Base-by-base conservation (phyloP, 2,329 filamentous ascomycete genomes). In the Aureobasidium mangrovei region DNA sequence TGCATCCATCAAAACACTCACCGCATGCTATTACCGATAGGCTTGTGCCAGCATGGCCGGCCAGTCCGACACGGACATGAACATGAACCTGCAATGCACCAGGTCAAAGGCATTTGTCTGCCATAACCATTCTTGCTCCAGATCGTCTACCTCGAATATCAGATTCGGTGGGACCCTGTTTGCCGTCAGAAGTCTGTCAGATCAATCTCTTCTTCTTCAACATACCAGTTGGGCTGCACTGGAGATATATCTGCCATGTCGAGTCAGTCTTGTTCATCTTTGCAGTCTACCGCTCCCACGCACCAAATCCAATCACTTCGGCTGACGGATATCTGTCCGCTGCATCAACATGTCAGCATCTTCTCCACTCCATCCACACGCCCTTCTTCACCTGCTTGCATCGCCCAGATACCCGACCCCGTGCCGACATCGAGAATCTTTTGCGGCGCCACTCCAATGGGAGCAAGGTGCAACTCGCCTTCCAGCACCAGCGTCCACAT, bases 401-500 rank as follows among this genome's bases (percentile, higher is more conserved):
- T 74, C 3, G 77, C 76, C 78, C 78, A 81, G 40, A 77, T 65
- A 12, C 73, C 73, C 4, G 71, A 74, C 7, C 74, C 75, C 1
- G 74, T 77, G 8, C 74, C 75, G 18, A 77, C 60, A 59, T 78
- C 76, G 12, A 78, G 66, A 12, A 77, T 72, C 28, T 70, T 67
- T 29, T 68, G 65, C 1, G 70, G 69, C 18, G 28, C 12, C 10
- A 65, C 63, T 7, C 58, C 45, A 18, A 75, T 61, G 0, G 76
- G 75, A 3, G 70, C 71, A 3, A 72, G 61, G 57, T 71, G 69
- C n/a, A 77, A 65, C 27, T 56, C 56, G 18, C 64, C 65, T 39
- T 54, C 52, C 6, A 46, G 42, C 3, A 54, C 52, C 8, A 54
- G 51, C 32, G 51, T 57, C 55, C 51, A 54, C 55, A 57, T 57